Conservation (phyloP, 2,329 filamentous ascomycete genomes). For the Bertia moriformis region DNA sequence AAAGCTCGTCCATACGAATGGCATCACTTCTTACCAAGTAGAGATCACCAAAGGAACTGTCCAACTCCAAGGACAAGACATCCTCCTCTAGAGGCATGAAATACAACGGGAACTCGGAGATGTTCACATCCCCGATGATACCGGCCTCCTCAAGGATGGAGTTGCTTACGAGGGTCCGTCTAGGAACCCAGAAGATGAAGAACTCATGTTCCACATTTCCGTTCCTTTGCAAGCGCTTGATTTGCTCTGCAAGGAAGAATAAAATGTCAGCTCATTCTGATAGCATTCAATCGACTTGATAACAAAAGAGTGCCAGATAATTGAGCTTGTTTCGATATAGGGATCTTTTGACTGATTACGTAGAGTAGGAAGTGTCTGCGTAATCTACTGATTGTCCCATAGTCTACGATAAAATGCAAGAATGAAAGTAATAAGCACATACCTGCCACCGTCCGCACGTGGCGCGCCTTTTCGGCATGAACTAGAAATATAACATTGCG, state of each 20-base stretch:
- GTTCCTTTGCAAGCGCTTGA: background rate
- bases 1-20: background rate
- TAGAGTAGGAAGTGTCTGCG: conserved; percentile 33
- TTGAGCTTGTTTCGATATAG: background rate
- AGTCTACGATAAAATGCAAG: conserved; percentile 6
- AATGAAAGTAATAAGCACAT: conserved; percentile 15
- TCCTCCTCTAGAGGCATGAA: conserved; percentile 54
- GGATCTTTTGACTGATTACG: conserved; percentile 34
- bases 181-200: conserved; percentile 51
- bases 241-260: background rate
- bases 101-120: conserved; percentile 45
- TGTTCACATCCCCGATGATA: conserved; percentile 51
- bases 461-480: conserved; percentile 39
- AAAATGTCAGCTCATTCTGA: conserved; percentile 21
- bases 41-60: conserved; percentile 45
- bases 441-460: conserved; percentile 50
- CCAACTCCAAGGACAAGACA: conserved; percentile 48
- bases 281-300: background rate
- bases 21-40: conserved; percentile 24
- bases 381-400: conserved; percentile 43
- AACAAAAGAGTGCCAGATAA: background rate
- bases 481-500: conserved; percentile 54
- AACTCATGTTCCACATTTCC: conserved; percentile 44
- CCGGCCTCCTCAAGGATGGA: conserved; percentile 52
- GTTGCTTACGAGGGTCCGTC: conserved; percentile 51